These are phyloP conservation scores for Penicillium daleae DNA, from an alignment of 495 filamentous ascomycete species.

Conservation along the genomic window DNA sequence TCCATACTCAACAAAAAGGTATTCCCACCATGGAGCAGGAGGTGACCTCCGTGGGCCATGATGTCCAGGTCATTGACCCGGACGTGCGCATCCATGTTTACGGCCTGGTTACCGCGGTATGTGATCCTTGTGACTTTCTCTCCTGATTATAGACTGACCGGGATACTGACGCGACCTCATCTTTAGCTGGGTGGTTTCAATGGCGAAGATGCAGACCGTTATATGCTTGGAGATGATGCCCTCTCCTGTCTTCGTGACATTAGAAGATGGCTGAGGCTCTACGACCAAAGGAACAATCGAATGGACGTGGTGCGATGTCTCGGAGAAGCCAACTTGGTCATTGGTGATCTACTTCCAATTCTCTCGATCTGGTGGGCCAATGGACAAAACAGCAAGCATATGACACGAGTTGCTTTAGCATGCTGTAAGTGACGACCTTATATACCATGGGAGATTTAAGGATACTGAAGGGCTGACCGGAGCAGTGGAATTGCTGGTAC, in stretches of 20 bases:
- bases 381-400: conserved; percentile 70
- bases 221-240: conserved; percentile 91
- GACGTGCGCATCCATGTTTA: conserved; percentile 90
- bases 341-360: conserved; percentile 87
- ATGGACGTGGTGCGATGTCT: conserved; percentile 94
- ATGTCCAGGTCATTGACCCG: conserved; percentile 69
- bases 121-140: conserved; percentile 35
- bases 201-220: conserved; percentile 77
- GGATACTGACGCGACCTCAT: conserved; percentile 12
- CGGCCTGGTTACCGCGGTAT: conserved; percentile 87
- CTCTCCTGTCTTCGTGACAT: conserved; percentile 89
- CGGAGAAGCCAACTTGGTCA: conserved; percentile 89
- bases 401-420: conserved; percentile 79
- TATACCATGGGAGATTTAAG: not conserved
- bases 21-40: conserved; percentile 47
- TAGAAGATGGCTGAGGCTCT: conserved; percentile 89
- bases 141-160: conserved; percentile 1
- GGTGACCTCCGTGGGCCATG: conserved; percentile 38
- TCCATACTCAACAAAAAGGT: conserved; percentile 8
- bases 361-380: conserved; percentile 72
- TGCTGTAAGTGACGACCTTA: conserved; percentile 55
- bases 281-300: conserved; percentile 91
- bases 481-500: conserved; percentile 84
- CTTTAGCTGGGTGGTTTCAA: conserved; percentile 83
- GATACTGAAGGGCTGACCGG: conserved; percentile 13